Conservation (phyloP, 805 yeast genomes). For the Nakazawaea wickerhamii region DNA sequence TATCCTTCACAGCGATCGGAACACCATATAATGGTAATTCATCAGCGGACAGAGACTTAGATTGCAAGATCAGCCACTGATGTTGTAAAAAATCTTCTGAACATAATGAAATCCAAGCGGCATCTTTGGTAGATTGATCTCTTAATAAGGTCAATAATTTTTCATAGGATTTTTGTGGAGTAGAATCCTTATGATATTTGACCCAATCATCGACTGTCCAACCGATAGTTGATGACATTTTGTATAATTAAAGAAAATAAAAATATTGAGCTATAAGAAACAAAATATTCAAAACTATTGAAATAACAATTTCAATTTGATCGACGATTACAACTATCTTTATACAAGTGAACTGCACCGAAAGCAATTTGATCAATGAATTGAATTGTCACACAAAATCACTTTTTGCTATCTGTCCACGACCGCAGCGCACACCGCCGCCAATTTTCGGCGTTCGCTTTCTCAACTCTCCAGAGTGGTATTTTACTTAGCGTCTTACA, state of each 20-base stretch:
- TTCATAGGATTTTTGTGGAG: slow-evolving; percentile 56
- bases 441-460: too few relatives aligned
- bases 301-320: too few relatives aligned
- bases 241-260: not conserved
- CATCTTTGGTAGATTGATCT: slow-evolving; percentile 56
- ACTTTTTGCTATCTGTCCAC: slow-evolving; percentile 7
- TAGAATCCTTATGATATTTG: slow-evolving; percentile 54
- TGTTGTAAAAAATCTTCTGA: slow-evolving; percentile 54
- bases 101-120: slow-evolving; percentile 90
- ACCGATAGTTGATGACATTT: slow-evolving; percentile 39
- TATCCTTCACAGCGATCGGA: slow-evolving; percentile 92
- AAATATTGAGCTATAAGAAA: not conserved
- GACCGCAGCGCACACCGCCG: too few relatives aligned
- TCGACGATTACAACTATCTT: too few relatives aligned
- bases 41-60: slow-evolving; percentile 52
- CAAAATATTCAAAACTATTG: too few relatives aligned
- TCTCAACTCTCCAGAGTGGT: too few relatives aligned
- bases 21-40: slow-evolving; percentile 82
- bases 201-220: slow-evolving; percentile 85
- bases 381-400: not conserved
- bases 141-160: slow-evolving; percentile 39
- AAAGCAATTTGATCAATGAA: too few relatives aligned
- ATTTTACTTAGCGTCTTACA: not conserved
- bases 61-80: slow-evolving; percentile 76
- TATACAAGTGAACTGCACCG: too few relatives aligned